Base-by-base conservation (phyloP, 495 filamentous ascomycete genomes). In the Penicillium waksmanii region DNA sequence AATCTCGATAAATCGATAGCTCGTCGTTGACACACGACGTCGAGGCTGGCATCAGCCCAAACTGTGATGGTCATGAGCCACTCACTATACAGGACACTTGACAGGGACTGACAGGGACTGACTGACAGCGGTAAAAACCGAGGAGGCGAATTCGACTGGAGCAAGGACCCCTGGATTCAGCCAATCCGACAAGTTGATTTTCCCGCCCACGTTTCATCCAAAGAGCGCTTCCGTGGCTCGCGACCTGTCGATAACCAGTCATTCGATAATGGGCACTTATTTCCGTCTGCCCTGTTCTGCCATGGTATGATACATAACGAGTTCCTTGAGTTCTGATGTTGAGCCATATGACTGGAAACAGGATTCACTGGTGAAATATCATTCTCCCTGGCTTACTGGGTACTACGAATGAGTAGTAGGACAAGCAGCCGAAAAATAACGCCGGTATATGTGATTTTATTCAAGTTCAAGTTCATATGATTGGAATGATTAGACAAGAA, bases 191-290 rank as follows among this genome's bases (percentile, higher is more conserved):
- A 34, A 15, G 27, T 11, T 67, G 54, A 66, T 70, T 68, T 19
- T 65, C 12, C 18, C 27, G 6, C 18, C 36, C 8, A 21, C 27
- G 23, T 46, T 64, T 64, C 47, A 58, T 66, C 34, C 23, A 59
- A 34, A 63, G 49, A 33, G 42, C 47, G 47, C 7, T 62, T 59
- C 67, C 67, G 62, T 64, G 63, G 67, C 11, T 69, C 58, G 40
- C 25, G 13, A 58, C 42, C 8, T 53, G 49, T 43, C 51, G 49
- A 54, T n/a, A 58, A 51, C 58, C 58, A 42, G 56, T 58, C 53
- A 61, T 40, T 49, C 15, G 31, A 2, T 43, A 13, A 5, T 49
- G 54, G 25, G 34, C n/a, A 58, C 2, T 25, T 62, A 35, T 48
- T 40, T 34, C 19, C 34, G 46, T 44, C 52, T 55, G 12, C 27